Percentiles rank a stretch among this genome's conserved stretches.
Evolutionary conservation across 192 early-diverging fungal genomes (phyloP).

Genomic region (Geranomyces michiganensis): DNA sequence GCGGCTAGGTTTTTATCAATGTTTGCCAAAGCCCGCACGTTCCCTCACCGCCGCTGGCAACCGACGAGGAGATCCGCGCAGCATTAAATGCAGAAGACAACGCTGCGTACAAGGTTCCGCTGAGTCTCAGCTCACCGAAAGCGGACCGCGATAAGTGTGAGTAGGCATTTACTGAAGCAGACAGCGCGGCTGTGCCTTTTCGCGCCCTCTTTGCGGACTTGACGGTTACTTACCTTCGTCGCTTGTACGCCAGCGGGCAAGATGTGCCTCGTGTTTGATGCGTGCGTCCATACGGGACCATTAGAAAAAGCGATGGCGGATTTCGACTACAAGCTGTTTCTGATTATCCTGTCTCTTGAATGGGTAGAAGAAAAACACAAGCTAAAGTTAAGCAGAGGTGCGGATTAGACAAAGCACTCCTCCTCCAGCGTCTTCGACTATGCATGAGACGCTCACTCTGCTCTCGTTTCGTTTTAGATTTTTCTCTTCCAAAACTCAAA

Average conservation of each 20-base stretch:
- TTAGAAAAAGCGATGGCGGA: conserved; percentile 59
- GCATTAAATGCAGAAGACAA: conserved; percentile 64
- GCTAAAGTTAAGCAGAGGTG: conserved; percentile 64
- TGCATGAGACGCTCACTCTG: too few relatives aligned
- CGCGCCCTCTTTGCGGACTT: too few relatives aligned
- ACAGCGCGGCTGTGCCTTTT: too few relatives aligned
- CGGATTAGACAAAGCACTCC: not conserved
- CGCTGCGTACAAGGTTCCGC: conserved; percentile 64
- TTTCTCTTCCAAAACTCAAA: conserved; percentile 56
- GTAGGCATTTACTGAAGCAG: not conserved
- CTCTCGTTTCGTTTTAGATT: conserved; percentile 44
- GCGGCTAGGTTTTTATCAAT: conserved; percentile 63
- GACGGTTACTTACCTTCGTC: not conserved
- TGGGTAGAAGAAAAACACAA: conserved; percentile 67
- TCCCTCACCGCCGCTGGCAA: conserved; percentile 58
- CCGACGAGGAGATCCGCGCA: conserved; percentile 66
- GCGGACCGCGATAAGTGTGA: conserved; percentile 60
- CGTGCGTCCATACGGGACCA: conserved; percentile 64
- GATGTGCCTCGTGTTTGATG: conserved; percentile 65
- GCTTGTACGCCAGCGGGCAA: conserved; percentile 43
- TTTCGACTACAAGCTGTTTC: conserved; percentile 66
- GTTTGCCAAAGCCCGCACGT: conserved; percentile 61
- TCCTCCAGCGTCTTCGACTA: not conserved
- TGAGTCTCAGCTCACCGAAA: conserved; percentile 56
- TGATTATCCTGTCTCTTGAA: conserved; percentile 68